Evolutionary conservation across 2,329 filamentous ascomycete species (phyloP), one percentile per base, ranked within the genome.

Genomic region (Ceratocystis smalleyi): DNA sequence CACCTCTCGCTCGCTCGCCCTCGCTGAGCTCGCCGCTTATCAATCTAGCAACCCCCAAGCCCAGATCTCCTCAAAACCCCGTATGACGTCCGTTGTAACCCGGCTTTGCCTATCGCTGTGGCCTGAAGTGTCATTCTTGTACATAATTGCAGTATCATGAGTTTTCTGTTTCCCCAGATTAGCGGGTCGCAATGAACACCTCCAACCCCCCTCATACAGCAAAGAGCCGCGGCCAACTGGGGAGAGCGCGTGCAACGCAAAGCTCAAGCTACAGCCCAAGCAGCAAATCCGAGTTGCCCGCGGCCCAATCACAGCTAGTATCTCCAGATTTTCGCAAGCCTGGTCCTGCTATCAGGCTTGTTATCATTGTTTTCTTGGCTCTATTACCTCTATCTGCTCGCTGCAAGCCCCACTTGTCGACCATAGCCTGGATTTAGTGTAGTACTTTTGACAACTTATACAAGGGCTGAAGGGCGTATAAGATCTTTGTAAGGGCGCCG

Each of bases 371-470:
- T 3, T 12, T 40, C 35, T 40, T 40, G 35, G 35, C 35, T 40
- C 35, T 12, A 40, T 35, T 10, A 10, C 32, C 32, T 24, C 47
- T 24, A 24, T 51, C 47, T 22, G 19, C 47, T 3, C 7, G 17
- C 19, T n/a, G 54, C 27, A 30, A 17, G 54, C 27, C 54, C 54
- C 54, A 57, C 54, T 19, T 57, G 54, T n/a, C 15, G 24, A 35
- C 30, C 30, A 30, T 32, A n/a, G 54, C 54, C 24, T n/a, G 54
- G 15, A 32, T 35, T 24, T 57, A 57, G 54, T 19, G 27, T 35
- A n/a, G 27, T 57, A 57, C 54, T 57, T 57, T 32, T 57, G 54
- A 57, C 54, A 57, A 57, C 54, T 57, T 57, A 57, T 57, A 57
- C 54, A 22, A 17, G 27, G 17, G 30, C 27, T 24, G 32, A 57